Evolutionary conservation across 768 basidiomycete species (phyloP), one percentile per base, ranked within the genome.

Genomic region (Leccinellum luteum): DNA sequence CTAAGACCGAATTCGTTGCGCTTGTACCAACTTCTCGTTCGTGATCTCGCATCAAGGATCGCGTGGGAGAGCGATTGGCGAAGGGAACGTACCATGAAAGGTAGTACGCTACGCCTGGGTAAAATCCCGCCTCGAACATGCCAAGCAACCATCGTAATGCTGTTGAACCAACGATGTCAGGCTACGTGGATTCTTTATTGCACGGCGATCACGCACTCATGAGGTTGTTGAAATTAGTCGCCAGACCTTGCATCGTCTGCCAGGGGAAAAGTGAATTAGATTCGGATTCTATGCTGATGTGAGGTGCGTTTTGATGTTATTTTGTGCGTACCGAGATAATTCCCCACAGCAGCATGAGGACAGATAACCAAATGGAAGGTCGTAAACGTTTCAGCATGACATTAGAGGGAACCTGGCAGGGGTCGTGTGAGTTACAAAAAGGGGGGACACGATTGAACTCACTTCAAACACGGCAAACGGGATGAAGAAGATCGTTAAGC

Each of bases 301-400:
- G 8, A 43, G 35, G n/a, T 41, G n/a, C 10, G 5, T 44, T 21
- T 10, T n/a, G 14, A 7, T 23, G 31, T 21, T 23, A 6, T 10
- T 44, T 31, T 7, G 25, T 4, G 50, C 50, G 51, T 56, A 87
- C 87, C 88, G 90, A 90, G 77, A 85, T 84, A 30, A 90, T 61
- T 3, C 88, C 89, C 87, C 89, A 90, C 15, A 82, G 62, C 3
- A 89, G 59, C 89, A 92, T 91, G 52, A 90, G 76, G 28, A 79
- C 59, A 6, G 87, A 87, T 5, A 92, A 74, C 89, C 90, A 92
- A 35, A 92, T 69, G 3, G 88, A 90, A 0, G 90, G 90, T 1
- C 88, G 79, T 30, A 90, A 76, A 32, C 87, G 82, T 67, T 89
- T 89, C 54, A 90, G 72, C 67, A 87, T 84, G 3, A 89, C 72